These are phyloP conservation scores for Venturiaceae sp. DNA, from an alignment of 2,329 filamentous ascomycete species.

Conservation along the genomic window DNA sequence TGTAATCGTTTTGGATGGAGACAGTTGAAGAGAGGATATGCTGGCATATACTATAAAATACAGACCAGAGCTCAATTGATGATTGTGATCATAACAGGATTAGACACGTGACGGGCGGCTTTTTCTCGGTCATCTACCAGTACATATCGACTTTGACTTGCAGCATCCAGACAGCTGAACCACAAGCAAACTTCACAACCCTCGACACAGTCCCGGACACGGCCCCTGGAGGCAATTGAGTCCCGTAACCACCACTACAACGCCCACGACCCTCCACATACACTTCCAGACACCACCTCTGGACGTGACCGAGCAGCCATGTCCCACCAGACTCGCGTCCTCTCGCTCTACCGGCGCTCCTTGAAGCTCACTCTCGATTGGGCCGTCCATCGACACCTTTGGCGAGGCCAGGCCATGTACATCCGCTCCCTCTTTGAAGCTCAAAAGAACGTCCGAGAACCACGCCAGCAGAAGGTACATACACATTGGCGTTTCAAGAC, in stretches of 20 bases:
- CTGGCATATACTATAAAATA: too few species aligned
- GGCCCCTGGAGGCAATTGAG: background rate
- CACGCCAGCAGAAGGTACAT: conserved; percentile 73
- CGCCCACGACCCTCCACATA: background rate
- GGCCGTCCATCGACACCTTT: conserved; percentile 85
- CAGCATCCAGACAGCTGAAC: too few species aligned
- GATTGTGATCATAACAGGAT: too few species aligned
- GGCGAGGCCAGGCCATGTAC: conserved; percentile 93
- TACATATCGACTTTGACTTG: too few species aligned
- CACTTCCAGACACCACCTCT: background rate
- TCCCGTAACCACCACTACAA: background rate
- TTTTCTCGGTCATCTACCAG: too few species aligned
- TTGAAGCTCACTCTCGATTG: conserved; percentile 92
- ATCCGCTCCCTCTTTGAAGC: conserved; percentile 93
- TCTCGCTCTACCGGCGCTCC: conserved; percentile 75
- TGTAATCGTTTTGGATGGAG: too few species aligned
- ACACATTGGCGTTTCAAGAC: background rate
- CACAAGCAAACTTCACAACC: background rate
- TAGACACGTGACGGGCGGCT: too few species aligned
- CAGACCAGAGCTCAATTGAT: too few species aligned
- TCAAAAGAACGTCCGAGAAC: conserved; percentile 76
- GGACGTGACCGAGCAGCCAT: background rate
- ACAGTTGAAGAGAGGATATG: too few species aligned
- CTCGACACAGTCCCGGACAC: background rate
- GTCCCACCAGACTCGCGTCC: conserved; percentile 2